Conservation (phyloP, 768 basidiomycete genomes). For the Pisolithus tinctorius region DNA sequence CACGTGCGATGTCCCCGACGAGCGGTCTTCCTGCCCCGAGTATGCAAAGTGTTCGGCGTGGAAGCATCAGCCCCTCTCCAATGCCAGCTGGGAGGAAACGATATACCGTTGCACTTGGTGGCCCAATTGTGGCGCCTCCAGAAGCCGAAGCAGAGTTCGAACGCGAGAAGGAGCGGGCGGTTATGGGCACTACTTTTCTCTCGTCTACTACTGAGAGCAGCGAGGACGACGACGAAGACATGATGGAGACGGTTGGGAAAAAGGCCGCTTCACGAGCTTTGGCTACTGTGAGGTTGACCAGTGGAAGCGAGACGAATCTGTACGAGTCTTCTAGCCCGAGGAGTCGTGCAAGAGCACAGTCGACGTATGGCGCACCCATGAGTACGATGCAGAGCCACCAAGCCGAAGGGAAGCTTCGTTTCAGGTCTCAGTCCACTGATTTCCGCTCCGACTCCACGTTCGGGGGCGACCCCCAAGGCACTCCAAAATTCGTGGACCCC, state of each 20-base stretch:
- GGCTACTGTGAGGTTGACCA: slow-evolving; percentile 29
- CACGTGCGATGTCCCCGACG: slow-evolving; percentile 16
- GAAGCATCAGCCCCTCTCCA: slow-evolving; percentile 65
- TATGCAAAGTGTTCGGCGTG: slow-evolving; percentile 33
- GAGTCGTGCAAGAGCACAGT: slow-evolving; percentile 45
- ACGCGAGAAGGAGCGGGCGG: slow-evolving; percentile 17
- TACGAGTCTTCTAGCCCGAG: slow-evolving; percentile 19
- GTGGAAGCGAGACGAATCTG: slow-evolving; percentile 17
- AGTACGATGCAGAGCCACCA: slow-evolving; percentile 22
- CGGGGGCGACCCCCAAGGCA: slow-evolving; percentile 6
- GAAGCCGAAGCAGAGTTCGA: slow-evolving; percentile 24
- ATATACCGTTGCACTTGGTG: slow-evolving; percentile 81
- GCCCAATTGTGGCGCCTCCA: slow-evolving; percentile 46
- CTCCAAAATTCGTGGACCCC: slow-evolving; percentile 67
- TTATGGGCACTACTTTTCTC: slow-evolving; percentile 38
- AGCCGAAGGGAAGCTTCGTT: slow-evolving; percentile 19
- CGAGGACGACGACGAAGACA: slow-evolving; percentile 30
- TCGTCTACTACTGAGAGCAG: slow-evolving; percentile 32
- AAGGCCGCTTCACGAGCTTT: slow-evolving; percentile 25
- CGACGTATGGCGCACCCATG: slow-evolving; percentile 38
- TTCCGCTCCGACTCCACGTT: slow-evolving; percentile 18
- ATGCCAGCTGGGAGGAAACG: slow-evolving; percentile 51
- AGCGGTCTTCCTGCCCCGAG: slow-evolving; percentile 39
- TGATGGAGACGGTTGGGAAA: slow-evolving; percentile 52
- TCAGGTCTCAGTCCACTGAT: slow-evolving; percentile 36